Conservation (phyloP, 106 monocot species). For the Vanilla planifolia region DNA sequence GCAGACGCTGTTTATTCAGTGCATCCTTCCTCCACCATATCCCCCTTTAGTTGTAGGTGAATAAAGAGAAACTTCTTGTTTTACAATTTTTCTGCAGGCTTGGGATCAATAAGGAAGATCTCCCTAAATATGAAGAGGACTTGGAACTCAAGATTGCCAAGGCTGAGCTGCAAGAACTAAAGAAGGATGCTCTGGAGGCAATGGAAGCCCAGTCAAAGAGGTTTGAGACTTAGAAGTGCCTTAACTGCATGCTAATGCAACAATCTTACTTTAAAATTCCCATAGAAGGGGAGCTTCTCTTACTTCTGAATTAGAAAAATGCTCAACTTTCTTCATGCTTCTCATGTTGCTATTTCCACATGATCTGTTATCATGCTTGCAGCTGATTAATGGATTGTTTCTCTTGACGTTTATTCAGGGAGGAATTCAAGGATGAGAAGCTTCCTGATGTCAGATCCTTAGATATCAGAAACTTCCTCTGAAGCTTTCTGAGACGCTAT, state of each 20-base stretch:
- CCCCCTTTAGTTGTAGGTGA: constrained; percentile 2
- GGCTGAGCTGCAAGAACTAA: constrained; percentile 58
- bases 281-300: no score
- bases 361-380: no score
- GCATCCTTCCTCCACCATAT: no score
- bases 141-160: constrained; percentile 84
- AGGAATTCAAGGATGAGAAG: constrained; percentile 90
- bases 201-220: constrained; percentile 94
- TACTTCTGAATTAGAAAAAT: no score
- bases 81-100: constrained; percentile 35
- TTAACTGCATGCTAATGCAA: no score
- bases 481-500: no score
- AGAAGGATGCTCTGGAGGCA: constrained; percentile 77
- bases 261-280: no score
- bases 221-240: no score
- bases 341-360: no score
- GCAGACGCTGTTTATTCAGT: not conserved
- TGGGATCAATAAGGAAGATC: constrained; percentile 77
- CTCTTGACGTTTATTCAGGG: constrained; percentile 31
- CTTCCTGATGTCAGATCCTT: constrained; percentile 63
- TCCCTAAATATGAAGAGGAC: constrained; percentile 79
- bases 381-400: no score
- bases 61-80: not conserved
- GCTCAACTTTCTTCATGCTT: no score
- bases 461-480: constrained; percentile 87